Base-by-base conservation (phyloP, 192 early-diverging fungal genomes). In the Linnemannia exigua region DNA sequence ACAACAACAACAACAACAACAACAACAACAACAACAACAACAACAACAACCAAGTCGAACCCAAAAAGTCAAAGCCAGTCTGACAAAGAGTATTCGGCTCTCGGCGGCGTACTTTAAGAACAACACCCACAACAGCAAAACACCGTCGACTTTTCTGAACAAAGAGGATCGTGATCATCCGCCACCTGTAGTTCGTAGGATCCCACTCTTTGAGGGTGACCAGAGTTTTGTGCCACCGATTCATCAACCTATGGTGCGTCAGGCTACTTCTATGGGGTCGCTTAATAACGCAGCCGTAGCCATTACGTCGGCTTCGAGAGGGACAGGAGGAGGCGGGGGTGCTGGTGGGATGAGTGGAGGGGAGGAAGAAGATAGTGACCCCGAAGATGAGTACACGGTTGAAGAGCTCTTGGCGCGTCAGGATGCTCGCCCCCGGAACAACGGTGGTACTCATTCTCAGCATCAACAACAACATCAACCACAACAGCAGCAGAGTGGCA, bases 11-110 rank as follows among this genome's bases (percentile, higher is more conserved):
- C 70, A n/a, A 31, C 63, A 28, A 37, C 76, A 46, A 3, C 28
- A 14, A 2, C 46, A 28, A 28, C 48, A 33, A 4, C 68, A 17
- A 8, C 35, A 28, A 19, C 68, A 41, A 11, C 35, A 17, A 74
- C 72, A 74, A 37, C 72, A 35, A 11, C 68, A 28, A 5, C 61
- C 71, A 6, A 83, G 75, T 77, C 70, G 81, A 0, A 67, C 81
- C 1, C 81, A 83, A 20, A 83, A 83, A 19, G 81, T 83, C 15
- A 72, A 58, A 19, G 70, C 75, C 17, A 83, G 81, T 25, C 20
- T 83, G 44, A 77, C 81, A 41, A 77, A 74, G 66, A 83, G 81
- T 35, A 77, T 83, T 16, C 81, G 81, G 7, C 14, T 83, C 5
- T 83, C 81, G 3, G 76, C 81, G 0, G 28, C 67, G 38, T 83